Base-by-base conservation (phyloP, 2,329 filamentous ascomycete species). In the Huntiella omanensis region DNA sequence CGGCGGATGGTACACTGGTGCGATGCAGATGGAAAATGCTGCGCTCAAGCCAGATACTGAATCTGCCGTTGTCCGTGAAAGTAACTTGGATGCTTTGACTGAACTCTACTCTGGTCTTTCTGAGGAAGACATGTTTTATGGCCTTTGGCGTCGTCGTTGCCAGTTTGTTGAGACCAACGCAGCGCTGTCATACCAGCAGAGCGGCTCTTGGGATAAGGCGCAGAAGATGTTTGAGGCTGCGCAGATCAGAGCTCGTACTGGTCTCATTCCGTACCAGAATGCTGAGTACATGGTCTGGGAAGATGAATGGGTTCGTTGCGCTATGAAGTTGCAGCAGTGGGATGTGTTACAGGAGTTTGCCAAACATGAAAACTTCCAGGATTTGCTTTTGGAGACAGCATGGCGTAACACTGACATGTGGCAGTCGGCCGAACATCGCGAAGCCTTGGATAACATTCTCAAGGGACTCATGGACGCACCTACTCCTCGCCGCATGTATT, bases 281-380 rank as follows among this genome's bases (percentile, higher is more conserved):
- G 86, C 80, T 32, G 91, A 99, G 62, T 99, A 99, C 62, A 95
- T 93, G 75, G 73, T 99, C 1, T 99, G 91, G 91, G 91, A 99
- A 62, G 91, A 99, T 58, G 92, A 98, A 55, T 99, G 91, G 91
- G 80, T 98, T 37, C 72, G 95, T 43, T 98, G 91, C 60, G 91
- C 88, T 0, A 86, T 96, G 63, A 98, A 98, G 64, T 70, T 99
- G 40, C 92, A 98, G 60, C 92, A 98, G 58, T 99, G 91, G 91
- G 91, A 99, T 55, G 88, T 99, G 48, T 63, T 99, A 33, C 85
- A 86, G 51, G 92, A 99, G 55, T 96, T 96, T 57, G 87, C 91
- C 3, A 98, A 98, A 62, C 91, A 98, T 56, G 92, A 99, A 59
- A 98, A 98, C 57, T 82, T 95, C 63, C 93, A 95, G 57, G 91